Conservation (phyloP, 2,329 filamentous ascomycete genomes). For the Scorias spongiosa region DNA sequence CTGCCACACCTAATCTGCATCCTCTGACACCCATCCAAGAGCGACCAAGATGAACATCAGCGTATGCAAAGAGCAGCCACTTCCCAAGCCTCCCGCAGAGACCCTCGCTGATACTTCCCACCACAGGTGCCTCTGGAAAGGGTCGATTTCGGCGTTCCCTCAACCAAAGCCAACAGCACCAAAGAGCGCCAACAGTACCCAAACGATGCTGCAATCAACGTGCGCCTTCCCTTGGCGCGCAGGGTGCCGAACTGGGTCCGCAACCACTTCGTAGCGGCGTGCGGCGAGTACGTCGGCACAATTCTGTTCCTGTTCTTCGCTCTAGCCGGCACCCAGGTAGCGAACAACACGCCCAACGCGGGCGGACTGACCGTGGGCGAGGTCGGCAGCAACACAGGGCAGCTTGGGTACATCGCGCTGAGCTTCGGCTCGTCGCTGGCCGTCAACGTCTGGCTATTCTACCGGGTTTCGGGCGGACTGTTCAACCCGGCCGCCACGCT, state of each 20-base stretch:
- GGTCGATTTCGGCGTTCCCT: slow-evolving; percentile 15
- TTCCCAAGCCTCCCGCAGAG: not conserved
- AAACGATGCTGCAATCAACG: slow-evolving; percentile 7
- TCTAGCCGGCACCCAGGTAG: slow-evolving; percentile 29
- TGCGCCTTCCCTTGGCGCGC: slow-evolving; percentile 14
- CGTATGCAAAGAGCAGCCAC: not conserved
- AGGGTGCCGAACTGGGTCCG: slow-evolving; percentile 14
- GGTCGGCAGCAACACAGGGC: slow-evolving; percentile 19
- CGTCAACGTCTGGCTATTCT: slow-evolving; percentile 27
- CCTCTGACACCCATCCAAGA: too few species aligned
- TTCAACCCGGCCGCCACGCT: slow-evolving; percentile 23
- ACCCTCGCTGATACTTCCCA: not conserved
- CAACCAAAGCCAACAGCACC: slow-evolving; percentile 17
- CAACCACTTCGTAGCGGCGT: slow-evolving; percentile 18
- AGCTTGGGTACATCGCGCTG: slow-evolving; percentile 24
- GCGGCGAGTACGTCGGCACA: slow-evolving; percentile 29
- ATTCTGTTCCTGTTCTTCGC: slow-evolving; percentile 32
- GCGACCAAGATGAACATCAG: not conserved
- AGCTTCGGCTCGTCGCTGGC: slow-evolving; percentile 26
- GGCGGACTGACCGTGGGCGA: slow-evolving; percentile 10
- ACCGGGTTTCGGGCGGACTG: slow-evolving; percentile 21
- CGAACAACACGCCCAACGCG: slow-evolving; percentile 22
- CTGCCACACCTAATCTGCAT: too few species aligned
- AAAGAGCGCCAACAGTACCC: slow-evolving; percentile 8
- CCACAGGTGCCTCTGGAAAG: slow-evolving; percentile 10